Base-by-base conservation (phyloP, 2,329 filamentous ascomycete genomes). In the Aspergillus pseudoglaucus region DNA sequence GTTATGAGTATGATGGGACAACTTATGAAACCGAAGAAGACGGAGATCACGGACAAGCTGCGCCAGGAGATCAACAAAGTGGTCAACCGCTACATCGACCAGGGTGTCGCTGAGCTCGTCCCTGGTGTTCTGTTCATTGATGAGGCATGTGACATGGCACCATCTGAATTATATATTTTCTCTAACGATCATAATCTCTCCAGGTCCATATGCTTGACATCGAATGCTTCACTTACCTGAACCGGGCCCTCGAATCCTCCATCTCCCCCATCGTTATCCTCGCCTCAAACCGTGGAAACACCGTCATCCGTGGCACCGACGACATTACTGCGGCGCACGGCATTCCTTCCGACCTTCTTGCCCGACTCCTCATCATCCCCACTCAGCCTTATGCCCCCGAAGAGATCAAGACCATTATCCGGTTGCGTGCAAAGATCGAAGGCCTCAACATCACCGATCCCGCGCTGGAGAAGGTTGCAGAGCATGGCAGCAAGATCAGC, bases 1-100 rank as follows among this genome's bases (percentile, higher is more conserved):
- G 95, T 98, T 57, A 97, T 98, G 90, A 96, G 90, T 75, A 97
- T 98, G 93, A 97, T 98, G 91, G 93, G 93, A 61, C 93, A 98
- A 72, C 75, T 98, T 64, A 96, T 97, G 90, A 97, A 97, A 80
- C 93, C 93, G 53, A 94, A 94, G 77, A 96, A 96, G 84, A 98
- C 93, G 5, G 93, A 98, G 70, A 97, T 98, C 64, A 98, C 93
- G 25, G 93, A 98, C 72, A 98, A 98, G 76, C 76, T 98, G 63
- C 83, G 93, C 51, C 77, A 82, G 47, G 93, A 98, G 75, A 97
- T 98, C 75, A 96, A 98, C 81, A 97, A 97, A 75, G 91, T 98
- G 25, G 93, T 98, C 58, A 95, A 90, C 78, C 90, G 91, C 70
- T 98, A 97, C 73, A 98, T 98, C 59, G 93, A 97, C 67, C 91